Base-by-base conservation (phyloP, 106 monocot species). In the Acorus gramineus region DNA sequence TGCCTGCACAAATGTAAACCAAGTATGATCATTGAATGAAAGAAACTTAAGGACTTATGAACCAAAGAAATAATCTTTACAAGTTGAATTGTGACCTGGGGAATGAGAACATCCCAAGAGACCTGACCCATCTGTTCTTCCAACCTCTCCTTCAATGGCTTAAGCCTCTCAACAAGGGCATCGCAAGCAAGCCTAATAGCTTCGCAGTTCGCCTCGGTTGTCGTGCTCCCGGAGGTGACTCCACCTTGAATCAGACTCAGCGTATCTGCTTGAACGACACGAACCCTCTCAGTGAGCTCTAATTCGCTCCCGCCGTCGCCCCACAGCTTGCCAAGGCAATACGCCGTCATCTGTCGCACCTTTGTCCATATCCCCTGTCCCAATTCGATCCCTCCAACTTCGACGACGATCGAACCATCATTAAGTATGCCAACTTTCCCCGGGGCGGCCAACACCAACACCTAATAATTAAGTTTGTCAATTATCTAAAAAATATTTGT, bases 311-410 rank as follows among this genome's bases (percentile, higher is more conserved):
- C 60, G 49, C 50, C 60, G 69, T 79, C 73, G 44, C 56, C 43
- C 68, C 79, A 84, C 4, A 92, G 57, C 43, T 78, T 63, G 52
- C 84, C 82, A 55, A 92, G 84, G 64, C 72, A 67, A 80, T 78
- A 92, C 42, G 92, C 87, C 7, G 77, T 60, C 82, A 85, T 85
- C 62, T 92, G 92, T 75, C 70, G 85, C 65, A 85, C 93, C 74
- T 93, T 93, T 51, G 93, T 93, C 93, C 93, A 92, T 3, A 92
- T 62, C 42, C 92, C 92, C 54, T 92, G 92, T 14, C 92, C 92
- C 58, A 92, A 55, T 54, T 92, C 87, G 55, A 87, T 77, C 11
- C 92, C 92, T 66, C 92, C 92, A 57, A 92, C 85, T 69, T 92
- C 92, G 46, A 92, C 84, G 69, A 85, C 71, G 68, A 92, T 63